A percentile compares a stretch with the other conserved stretches of the same genome.
Evolutionary conservation across 192 early-diverging fungal species (phyloP).

Genomic region (Ambispora gerdemannii): DNA sequence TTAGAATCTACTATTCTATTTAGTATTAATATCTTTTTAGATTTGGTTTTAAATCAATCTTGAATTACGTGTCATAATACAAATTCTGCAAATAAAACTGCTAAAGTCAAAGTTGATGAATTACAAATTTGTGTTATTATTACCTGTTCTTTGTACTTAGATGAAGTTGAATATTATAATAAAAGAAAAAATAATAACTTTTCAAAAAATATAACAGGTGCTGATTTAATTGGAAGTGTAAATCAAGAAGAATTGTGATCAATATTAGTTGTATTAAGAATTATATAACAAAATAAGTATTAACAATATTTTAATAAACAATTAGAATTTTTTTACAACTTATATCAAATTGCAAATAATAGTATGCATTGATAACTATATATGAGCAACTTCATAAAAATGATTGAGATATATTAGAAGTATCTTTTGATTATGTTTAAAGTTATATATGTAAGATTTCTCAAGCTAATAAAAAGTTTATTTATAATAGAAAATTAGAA

Average conservation of each 20-base stretch:
- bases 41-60: background rate
- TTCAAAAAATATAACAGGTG: background rate
- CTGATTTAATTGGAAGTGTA: background rate
- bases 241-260: conserved; percentile 4
- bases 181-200: background rate
- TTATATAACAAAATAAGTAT: background rate
- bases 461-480: background rate
- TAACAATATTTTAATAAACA: conserved; percentile 13
- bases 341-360: background rate
- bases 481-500: conserved; percentile 14
- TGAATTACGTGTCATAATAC: background rate
- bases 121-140: background rate
- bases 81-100: background rate
- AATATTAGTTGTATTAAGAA: background rate
- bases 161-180: conserved; percentile 1
- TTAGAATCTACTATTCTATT: background rate
- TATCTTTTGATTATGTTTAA: background rate
- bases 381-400: conserved; percentile 1
- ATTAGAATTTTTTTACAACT: background rate
- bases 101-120: background rate
- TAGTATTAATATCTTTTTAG: conserved; percentile 2
- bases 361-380: background rate
- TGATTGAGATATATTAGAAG: background rate
- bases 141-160: background rate
- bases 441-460: background rate